These are phyloP conservation scores for Alternaria sp. DNA, from an alignment of 2,329 filamentous ascomycete genomes.

Conservation along the genomic window DNA sequence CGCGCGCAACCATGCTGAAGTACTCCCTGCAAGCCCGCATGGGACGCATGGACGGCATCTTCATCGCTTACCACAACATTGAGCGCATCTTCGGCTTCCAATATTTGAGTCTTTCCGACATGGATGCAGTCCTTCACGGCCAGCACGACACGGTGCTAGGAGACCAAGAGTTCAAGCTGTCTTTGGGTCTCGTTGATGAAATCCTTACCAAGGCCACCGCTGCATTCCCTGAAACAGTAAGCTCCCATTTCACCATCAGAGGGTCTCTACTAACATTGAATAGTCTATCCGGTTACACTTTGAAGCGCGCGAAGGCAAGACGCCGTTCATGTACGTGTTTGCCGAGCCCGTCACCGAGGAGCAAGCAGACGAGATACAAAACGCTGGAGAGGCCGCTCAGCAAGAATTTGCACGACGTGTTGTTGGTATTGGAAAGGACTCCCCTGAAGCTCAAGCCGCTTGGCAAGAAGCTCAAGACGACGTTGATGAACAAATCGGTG, in stretches of 20 bases:
- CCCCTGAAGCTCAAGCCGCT: slow-evolving; percentile 35
- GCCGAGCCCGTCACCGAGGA: slow-evolving; percentile 80
- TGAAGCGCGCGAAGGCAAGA: slow-evolving; percentile 69
- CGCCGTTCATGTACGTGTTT: slow-evolving; percentile 84
- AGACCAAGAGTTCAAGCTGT: slow-evolving; percentile 83
- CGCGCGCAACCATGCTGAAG: slow-evolving; percentile 90
- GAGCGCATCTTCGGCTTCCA: slow-evolving; percentile 97
- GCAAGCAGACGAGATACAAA: slow-evolving; percentile 77
- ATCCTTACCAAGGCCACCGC: slow-evolving; percentile 76
- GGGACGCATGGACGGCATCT: slow-evolving; percentile 98
- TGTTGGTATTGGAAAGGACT: slow-evolving; percentile 50
- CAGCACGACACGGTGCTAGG: slow-evolving; percentile 71
- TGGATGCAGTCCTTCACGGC: slow-evolving; percentile 90
- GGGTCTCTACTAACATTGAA: slow-evolving; percentile 8
- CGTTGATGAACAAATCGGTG: slow-evolving; percentile 41
- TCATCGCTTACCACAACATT: slow-evolving; percentile 95
- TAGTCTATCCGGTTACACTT: slow-evolving; percentile 79
- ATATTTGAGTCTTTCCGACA: slow-evolving; percentile 83
- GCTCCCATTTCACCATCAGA: neutral
- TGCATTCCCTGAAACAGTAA: slow-evolving; percentile 71
- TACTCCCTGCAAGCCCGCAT: slow-evolving; percentile 97
- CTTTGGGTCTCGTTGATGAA: slow-evolving; percentile 78
- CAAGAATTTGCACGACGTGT: slow-evolving; percentile 72
- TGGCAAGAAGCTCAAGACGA: slow-evolving; percentile 42
- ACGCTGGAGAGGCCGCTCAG: slow-evolving; percentile 66